Evolutionary conservation across 1,139 yeast species (phyloP).

Genomic region (Ashbya aceris): DNA sequence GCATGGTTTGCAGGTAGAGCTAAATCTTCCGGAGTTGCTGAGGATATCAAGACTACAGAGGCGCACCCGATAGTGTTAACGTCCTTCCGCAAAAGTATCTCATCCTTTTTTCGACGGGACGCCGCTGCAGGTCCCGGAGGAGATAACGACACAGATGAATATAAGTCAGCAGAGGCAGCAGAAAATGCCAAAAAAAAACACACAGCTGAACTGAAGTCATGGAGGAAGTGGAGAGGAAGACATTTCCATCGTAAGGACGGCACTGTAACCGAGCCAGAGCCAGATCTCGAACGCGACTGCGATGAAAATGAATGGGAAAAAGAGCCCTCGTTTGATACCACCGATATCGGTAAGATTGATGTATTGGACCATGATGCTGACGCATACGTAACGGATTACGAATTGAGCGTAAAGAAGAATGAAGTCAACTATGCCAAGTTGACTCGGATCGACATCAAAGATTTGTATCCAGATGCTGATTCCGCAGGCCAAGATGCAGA

Average conservation of each 20-base stretch:
- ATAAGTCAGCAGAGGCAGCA: background rate
- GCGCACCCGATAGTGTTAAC: constrained; percentile 3
- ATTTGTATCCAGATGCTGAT: constrained; percentile 2
- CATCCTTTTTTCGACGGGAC: constrained; percentile 11
- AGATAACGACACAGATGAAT: constrained; percentile 3
- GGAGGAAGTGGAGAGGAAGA: constrained; percentile 14
- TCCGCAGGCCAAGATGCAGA: constrained; percentile 5
- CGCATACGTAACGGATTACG: constrained; percentile 1
- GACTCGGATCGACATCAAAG: constrained; percentile 2
- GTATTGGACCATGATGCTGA: constrained; percentile 1
- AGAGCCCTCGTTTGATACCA: constrained; percentile 2
- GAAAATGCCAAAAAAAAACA: constrained; percentile 1
- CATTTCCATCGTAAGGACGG: constrained; percentile 8
- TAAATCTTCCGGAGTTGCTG: constrained; percentile 3
- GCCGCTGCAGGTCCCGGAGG: background rate
- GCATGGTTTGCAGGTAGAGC: constrained; percentile 4
- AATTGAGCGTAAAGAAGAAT: constrained; percentile 7
- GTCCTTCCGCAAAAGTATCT: constrained; percentile 12
- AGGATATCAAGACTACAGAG: background rate
- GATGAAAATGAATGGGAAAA: constrained; percentile 1
- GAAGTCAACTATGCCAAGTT: constrained; percentile 6
- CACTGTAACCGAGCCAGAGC: background rate
- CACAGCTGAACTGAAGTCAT: constrained; percentile 10
- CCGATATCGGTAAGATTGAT: constrained; percentile 3
- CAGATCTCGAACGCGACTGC: constrained; percentile 1